phyloP scores from a whole-genome alignment of 208 protist genomes.

The Histomonas meleagridis region DNA sequence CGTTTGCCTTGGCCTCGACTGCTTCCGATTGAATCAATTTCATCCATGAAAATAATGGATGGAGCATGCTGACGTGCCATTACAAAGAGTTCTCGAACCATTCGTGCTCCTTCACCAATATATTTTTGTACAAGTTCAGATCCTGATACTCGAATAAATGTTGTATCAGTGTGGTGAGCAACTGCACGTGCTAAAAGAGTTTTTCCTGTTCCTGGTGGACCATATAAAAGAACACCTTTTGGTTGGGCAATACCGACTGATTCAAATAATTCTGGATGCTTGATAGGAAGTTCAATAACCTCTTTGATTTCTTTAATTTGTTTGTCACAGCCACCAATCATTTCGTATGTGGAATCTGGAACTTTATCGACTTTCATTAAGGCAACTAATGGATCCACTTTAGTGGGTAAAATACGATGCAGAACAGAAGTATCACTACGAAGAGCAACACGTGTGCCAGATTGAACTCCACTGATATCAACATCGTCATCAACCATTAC shows the following conservation, averaged over 20 bases:
- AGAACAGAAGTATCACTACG: constrained; percentile 81
- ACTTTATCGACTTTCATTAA: constrained; percentile 99
- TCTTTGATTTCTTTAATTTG: constrained; percentile 97
- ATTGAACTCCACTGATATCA: not conserved
- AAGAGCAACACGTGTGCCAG: constrained; percentile 64
- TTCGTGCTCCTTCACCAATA: constrained; percentile 96
- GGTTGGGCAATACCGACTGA: constrained; percentile 93
- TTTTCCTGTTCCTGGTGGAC: constrained; percentile 71
- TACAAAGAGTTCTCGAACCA: constrained; percentile 98
- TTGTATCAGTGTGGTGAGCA: constrained; percentile 85
- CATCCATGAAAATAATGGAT: constrained; percentile 99
- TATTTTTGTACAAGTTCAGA: constrained; percentile 99
- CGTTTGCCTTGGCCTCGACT: constrained; percentile 41
- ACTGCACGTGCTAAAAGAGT: constrained; percentile 94
- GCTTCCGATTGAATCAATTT: constrained; percentile 97
- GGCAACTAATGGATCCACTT: constrained; percentile 82
- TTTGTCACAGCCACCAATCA: constrained; percentile 93
- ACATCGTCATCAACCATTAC: constrained; percentile 20
- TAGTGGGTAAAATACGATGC: constrained; percentile 67
- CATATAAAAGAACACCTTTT: constrained; percentile 92
- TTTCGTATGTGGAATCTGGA: constrained; percentile 97
- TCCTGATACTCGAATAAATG: constrained; percentile 96
- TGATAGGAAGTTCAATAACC: constrained; percentile 87
- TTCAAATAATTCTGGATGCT: constrained; percentile 99
- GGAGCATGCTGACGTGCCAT: constrained; percentile 94